Base-by-base conservation (phyloP, 257 asterid genomes). In the Galeopsis tetrahit region DNA sequence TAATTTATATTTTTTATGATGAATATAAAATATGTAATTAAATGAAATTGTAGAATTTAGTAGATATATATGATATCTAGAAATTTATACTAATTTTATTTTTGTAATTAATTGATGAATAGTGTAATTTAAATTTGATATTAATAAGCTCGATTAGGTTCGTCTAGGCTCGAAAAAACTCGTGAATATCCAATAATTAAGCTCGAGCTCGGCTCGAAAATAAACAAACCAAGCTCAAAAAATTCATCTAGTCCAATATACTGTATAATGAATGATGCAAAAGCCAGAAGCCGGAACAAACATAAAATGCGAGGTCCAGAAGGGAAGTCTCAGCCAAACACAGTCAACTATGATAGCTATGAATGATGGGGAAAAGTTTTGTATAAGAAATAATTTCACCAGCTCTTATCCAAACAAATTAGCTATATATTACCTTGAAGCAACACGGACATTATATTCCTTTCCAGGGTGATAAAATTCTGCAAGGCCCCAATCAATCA, bases 401-500 rank as follows among this genome's bases (percentile, higher is more conserved):
- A 5, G 57, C 57, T 51, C 28, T 51, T 51, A 51, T n/a, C 52
- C 11, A 10, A 14, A 51, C 8, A 34, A 33, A 39, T n/a, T 10
- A 64, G 14, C 7, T 13, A 73, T 6, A 59, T 68, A 74, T 17
- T 60, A 81, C 86, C 83, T 84, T 9, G 88, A 79, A 66, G 84
- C 88, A 28, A 80, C 88, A 31, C 84, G 84, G 49, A 81, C 88
- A 61, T 84, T 76, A 51, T 84, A 84, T 73, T 84, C 86, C 72
- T 79, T 74, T 17, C 84, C 88, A 70, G 88, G 88, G 75, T 81
- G 84, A 72, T 79, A 78, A n/a, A 81, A 84, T 55, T 84, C 85
- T 6, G 88, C 88, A 69, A 84, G 88, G 38, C 85, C 88, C 84
- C 84, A 84, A 66, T 84, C 86, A 51, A 81, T 84, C 32, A 84